phyloP scores from a whole-genome alignment of 2,329 filamentous ascomycete species.

The Mollisiaceae sp. region DNA sequence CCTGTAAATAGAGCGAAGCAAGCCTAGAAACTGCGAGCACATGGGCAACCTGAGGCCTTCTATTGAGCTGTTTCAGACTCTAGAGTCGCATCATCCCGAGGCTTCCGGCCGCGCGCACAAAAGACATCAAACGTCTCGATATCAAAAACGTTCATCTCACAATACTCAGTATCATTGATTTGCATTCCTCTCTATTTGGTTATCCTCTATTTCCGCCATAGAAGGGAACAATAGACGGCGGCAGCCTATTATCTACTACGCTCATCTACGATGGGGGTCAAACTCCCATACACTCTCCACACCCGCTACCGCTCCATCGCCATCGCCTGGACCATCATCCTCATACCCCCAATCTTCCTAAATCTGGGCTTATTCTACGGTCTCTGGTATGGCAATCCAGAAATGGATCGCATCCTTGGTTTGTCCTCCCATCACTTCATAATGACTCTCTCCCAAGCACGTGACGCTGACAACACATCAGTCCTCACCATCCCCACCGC shows the following conservation, averaged over 20 bases:
- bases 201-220: no score
- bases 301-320: slow-evolving; percentile 32
- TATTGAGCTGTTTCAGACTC: neutral
- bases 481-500: slow-evolving; percentile 35
- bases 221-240: no score
- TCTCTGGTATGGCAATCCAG: slow-evolving; percentile 32
- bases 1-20: neutral
- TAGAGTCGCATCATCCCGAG: neutral
- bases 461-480: slow-evolving; percentile 20
- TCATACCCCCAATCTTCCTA: slow-evolving; percentile 33
- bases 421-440: neutral
- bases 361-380: slow-evolving; percentile 35
- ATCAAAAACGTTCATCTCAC: neutral
- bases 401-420: slow-evolving; percentile 33
- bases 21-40: neutral
- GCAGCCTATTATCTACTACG: neutral
- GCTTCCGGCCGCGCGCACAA: neutral
- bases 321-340: slow-evolving; percentile 34
- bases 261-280: slow-evolving; percentile 22
- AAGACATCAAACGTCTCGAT: neutral
- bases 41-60: neutral
- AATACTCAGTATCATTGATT: neutral
- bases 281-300: slow-evolving; percentile 34
- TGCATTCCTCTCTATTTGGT: neutral
- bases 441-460: slow-evolving; percentile 2